Conservation (phyloP, 805 yeast genomes). For the Hyphopichia homilentoma region DNA sequence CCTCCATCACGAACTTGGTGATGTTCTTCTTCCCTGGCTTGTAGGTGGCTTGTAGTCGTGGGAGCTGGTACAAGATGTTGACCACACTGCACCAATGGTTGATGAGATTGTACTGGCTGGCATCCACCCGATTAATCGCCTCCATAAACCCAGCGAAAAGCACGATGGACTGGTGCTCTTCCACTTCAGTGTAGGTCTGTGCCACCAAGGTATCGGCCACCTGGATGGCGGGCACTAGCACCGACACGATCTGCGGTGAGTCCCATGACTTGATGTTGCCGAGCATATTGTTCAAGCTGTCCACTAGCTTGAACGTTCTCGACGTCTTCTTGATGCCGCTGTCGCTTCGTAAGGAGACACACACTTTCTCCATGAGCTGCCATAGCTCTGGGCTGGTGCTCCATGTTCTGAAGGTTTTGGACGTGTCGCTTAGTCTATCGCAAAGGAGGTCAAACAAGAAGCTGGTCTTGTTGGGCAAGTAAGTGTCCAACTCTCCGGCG, state of each 20-base stretch:
- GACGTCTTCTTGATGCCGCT: conserved; percentile 23
- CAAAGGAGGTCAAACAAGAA: conserved; percentile 59
- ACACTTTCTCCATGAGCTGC: conserved; percentile 43
- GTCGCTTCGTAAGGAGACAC: conserved; percentile 29
- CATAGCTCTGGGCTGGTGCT: conserved; percentile 44
- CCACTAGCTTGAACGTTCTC: conserved; percentile 27
- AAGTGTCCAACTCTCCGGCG: conserved; percentile 28
- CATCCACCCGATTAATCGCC: conserved; percentile 1
- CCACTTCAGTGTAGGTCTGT: conserved; percentile 27
- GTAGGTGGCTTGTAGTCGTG: conserved; percentile 17
- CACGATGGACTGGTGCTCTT: conserved; percentile 24
- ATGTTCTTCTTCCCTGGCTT: conserved; percentile 27
- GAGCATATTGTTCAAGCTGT: conserved; percentile 10
- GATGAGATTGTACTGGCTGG: too few relatives aligned
- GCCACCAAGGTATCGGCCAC: conserved; percentile 31
- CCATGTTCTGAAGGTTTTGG: conserved; percentile 34
- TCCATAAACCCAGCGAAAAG: conserved; percentile 1
- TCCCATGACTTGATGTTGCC: too few relatives aligned
- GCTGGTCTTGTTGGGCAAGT: conserved; percentile 51
- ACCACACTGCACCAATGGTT: too few relatives aligned
- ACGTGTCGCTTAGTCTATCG: conserved; percentile 57
- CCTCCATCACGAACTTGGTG: conserved; percentile 23
- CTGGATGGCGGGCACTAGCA: conserved; percentile 18
- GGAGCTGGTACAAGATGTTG: conserved; percentile 17
- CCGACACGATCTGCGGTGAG: neutral